A percentile compares a stretch with the other conserved stretches of the same genome.
Conservation (phyloP, 2,329 filamentous ascomycete genomes). For the Fonsecaea multimorphosa region DNA sequence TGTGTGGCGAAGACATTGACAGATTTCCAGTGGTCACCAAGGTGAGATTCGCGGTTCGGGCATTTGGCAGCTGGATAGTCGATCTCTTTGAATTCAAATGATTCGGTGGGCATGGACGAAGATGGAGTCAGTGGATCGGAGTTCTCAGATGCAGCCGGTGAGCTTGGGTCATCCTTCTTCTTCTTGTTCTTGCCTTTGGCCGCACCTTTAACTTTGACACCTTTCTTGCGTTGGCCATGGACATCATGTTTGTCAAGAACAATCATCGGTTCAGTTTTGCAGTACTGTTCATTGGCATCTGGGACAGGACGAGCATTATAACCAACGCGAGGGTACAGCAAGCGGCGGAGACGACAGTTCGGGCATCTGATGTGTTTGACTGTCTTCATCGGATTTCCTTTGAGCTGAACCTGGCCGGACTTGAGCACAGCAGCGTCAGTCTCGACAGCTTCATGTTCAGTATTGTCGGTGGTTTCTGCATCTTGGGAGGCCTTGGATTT, state of each 20-base stretch:
- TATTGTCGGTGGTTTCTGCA: constrained; percentile 44
- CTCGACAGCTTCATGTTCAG: constrained; percentile 47
- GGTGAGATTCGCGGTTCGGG: constrained; percentile 40
- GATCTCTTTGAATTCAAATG: constrained; percentile 41
- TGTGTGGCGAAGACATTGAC: constrained; percentile 41
- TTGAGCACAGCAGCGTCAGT: constrained; percentile 61
- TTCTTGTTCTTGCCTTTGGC: constrained; percentile 55
- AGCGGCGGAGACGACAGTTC: constrained; percentile 64
- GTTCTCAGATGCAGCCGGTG: constrained; percentile 42
- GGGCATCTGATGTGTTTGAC: constrained; percentile 66
- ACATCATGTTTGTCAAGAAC: constrained; percentile 65
- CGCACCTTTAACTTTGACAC: constrained; percentile 40
- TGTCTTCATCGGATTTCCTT: constrained; percentile 64
- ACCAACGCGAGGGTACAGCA: constrained; percentile 63
- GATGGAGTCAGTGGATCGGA: constrained; percentile 39
- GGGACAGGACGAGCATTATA: constrained; percentile 56
- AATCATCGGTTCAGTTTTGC: constrained; percentile 65
- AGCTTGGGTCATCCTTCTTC: constrained; percentile 46
- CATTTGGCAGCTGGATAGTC: constrained; percentile 40
- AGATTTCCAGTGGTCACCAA: constrained; percentile 41
- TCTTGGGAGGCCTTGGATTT: constrained; percentile 41
- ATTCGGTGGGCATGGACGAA: constrained; percentile 36
- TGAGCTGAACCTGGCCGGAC: constrained; percentile 59
- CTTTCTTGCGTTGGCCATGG: constrained; percentile 54
- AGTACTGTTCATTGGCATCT: constrained; percentile 59